A percentile compares a stretch with the other conserved stretches of the same genome.
Evolutionary conservation across 495 filamentous ascomycete species (phyloP).

Genomic region (Cenococcum geophilum): DNA sequence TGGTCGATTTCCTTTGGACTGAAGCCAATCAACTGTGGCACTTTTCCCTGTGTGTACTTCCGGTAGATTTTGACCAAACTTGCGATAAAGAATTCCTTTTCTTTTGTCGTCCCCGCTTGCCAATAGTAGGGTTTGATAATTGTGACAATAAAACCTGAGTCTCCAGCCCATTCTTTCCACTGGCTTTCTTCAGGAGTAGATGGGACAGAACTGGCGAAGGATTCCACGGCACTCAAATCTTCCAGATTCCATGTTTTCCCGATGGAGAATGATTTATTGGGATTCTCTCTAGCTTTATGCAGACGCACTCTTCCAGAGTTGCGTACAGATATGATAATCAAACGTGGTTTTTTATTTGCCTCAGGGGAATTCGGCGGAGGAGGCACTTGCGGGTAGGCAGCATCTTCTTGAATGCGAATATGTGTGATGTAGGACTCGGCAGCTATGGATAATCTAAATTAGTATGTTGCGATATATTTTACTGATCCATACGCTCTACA

Average conservation of each 20-base stretch:
- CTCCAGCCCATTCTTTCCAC: slow-evolving; percentile 68
- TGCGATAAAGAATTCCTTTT: slow-evolving; percentile 97
- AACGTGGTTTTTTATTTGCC: slow-evolving; percentile 75
- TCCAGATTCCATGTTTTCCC: slow-evolving; percentile 97
- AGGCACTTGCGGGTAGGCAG: slow-evolving; percentile 73
- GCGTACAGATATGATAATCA: slow-evolving; percentile 87
- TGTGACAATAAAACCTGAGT: slow-evolving; percentile 79
- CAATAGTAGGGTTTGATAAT: slow-evolving; percentile 95
- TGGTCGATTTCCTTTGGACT: slow-evolving; percentile 68
- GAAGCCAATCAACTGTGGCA: slow-evolving; percentile 76
- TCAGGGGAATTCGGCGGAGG: slow-evolving; percentile 64
- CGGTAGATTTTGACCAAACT: slow-evolving; percentile 90
- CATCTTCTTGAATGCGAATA: slow-evolving; percentile 81
- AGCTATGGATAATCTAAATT: slow-evolving; percentile 44
- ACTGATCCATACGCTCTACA: slow-evolving; percentile 12
- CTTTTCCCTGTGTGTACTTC: slow-evolving; percentile 86
- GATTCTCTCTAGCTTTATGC: slow-evolving; percentile 94
- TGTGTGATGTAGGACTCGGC: slow-evolving; percentile 97
- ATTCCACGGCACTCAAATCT: slow-evolving; percentile 74
- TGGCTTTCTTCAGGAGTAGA: slow-evolving; percentile 54
- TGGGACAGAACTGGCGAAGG: slow-evolving; percentile 55
- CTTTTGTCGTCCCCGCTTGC: slow-evolving; percentile 83
- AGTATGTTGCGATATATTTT: slow-evolving; percentile 10
- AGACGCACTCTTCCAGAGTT: slow-evolving; percentile 88
- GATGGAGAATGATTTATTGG: slow-evolving; percentile 89